phyloP scores from a whole-genome alignment of 1,139 yeast species.

The Protomyces pachydermus region DNA sequence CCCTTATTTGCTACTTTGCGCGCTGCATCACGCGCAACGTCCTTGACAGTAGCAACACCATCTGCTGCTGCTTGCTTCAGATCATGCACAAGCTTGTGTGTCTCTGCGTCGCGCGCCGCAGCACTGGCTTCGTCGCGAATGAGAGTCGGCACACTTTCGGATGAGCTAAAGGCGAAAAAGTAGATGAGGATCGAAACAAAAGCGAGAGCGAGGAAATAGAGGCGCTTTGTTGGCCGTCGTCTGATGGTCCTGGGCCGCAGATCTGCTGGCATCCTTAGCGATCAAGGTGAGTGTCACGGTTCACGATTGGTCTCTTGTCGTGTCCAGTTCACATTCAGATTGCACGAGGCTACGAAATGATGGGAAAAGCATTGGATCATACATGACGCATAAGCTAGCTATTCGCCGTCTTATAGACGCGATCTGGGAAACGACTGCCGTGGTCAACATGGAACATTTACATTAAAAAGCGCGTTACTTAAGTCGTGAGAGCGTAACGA shows the following conservation, averaged over 20 bases:
- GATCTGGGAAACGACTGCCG: not conserved
- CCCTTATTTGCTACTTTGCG: not conserved
- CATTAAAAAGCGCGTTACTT: not conserved
- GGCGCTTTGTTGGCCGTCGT: not conserved
- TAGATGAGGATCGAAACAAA: not conserved
- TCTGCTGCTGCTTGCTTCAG: slow-evolving; percentile 2
- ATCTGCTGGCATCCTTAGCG: slow-evolving; percentile 5
- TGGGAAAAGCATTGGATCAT: not conserved
- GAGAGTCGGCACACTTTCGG: not conserved
- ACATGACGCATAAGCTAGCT: not conserved
- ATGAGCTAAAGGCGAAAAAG: slow-evolving; percentile 1
- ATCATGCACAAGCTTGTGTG: slow-evolving; percentile 23
- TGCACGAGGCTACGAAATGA: not conserved
- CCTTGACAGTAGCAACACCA: not conserved
- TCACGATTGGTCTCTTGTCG: not conserved
- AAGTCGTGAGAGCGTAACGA: not conserved
- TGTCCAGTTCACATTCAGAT: not conserved
- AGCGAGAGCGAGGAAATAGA: slow-evolving; percentile 1
- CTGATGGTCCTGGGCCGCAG: slow-evolving; percentile 15
- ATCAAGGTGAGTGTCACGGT: too few species aligned
- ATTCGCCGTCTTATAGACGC: not conserved
- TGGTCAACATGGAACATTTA: not conserved
- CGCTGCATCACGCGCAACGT: slow-evolving; percentile 6
- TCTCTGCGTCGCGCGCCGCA: slow-evolving; percentile 4
- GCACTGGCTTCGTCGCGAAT: not conserved